Percentiles rank a stretch among this genome's conserved stretches.
These are phyloP conservation scores for Pythium rishiriense DNA, from an alignment of 352 stramenopile species.

Conservation along the genomic window DNA sequence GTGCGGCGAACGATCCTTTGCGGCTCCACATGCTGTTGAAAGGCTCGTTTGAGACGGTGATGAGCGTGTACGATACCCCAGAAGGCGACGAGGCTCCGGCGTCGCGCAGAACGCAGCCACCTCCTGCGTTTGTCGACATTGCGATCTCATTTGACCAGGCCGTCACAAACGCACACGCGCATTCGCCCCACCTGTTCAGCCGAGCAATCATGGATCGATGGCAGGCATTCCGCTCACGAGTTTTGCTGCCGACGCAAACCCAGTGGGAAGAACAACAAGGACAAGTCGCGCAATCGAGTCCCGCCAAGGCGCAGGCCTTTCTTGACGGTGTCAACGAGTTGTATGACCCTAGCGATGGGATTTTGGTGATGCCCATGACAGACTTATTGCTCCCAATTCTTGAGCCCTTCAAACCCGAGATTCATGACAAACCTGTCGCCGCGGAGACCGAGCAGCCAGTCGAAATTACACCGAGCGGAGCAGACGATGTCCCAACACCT, in stretches of 20 bases:
- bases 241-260: slow-evolving; percentile 61
- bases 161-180: slow-evolving; percentile 56
- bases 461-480: not conserved
- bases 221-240: slow-evolving; percentile 46
- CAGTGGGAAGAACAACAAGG: slow-evolving; percentile 52
- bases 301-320: slow-evolving; percentile 11
- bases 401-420: slow-evolving; percentile 2
- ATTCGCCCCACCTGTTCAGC: slow-evolving; percentile 50
- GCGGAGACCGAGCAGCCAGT: not conserved
- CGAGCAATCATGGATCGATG: slow-evolving; percentile 38
- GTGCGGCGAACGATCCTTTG: slow-evolving; percentile 49
- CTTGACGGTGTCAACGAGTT: slow-evolving; percentile 16
- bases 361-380: slow-evolving; percentile 4
- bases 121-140: slow-evolving; percentile 66
- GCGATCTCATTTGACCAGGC: slow-evolving; percentile 78
- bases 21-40: slow-evolving; percentile 56
- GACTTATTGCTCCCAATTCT: not conserved
- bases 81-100: not conserved
- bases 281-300: slow-evolving; percentile 7
- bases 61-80: slow-evolving; percentile 37
- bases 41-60: slow-evolving; percentile 43
- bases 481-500: slow-evolving; percentile 50
- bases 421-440: not conserved
- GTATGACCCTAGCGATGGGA: slow-evolving; percentile 20
- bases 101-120: slow-evolving; percentile 5